phyloP scores from a whole-genome alignment of 179 eudicot species.

The Heliamphora pulchella region DNA sequence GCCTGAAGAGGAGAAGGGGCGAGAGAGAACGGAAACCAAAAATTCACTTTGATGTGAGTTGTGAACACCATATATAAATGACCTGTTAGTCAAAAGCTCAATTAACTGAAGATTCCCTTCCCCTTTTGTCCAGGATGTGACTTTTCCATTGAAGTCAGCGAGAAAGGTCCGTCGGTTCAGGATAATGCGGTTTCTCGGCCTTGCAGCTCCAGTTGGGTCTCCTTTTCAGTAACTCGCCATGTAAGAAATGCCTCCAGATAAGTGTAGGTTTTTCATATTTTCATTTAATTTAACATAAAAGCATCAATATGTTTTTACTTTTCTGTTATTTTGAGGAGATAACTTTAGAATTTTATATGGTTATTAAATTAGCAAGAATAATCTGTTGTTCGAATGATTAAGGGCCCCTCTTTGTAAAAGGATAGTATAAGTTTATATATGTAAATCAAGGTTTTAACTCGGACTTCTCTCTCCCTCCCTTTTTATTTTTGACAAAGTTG shows the following conservation, averaged over 20 bases:
- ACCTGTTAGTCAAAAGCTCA: not conserved
- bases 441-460: not conserved
- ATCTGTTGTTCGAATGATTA: not conserved
- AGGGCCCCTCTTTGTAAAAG: not conserved
- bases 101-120: not conserved
- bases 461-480: not conserved
- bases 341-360: not conserved
- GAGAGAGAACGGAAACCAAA: slow-evolving; percentile 37
- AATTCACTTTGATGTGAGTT: slow-evolving; percentile 43
- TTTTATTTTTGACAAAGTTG: not conserved
- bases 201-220: slow-evolving; percentile 46
- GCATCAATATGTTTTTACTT: not conserved
- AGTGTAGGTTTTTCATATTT: slow-evolving; percentile 4
- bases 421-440: not conserved
- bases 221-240: slow-evolving; percentile 18
- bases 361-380: not conserved
- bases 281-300: not conserved
- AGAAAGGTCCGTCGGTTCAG: slow-evolving; percentile 32
- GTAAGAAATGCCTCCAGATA: not conserved
- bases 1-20: slow-evolving; percentile 28
- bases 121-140: slow-evolving; percentile 21
- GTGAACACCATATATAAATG: not conserved
- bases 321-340: not conserved
- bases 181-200: slow-evolving; percentile 45
- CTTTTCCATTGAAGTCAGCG: slow-evolving; percentile 17